phyloP scores from a whole-genome alignment of 1,139 yeast genomes.

The Geotrichum carabidarum region DNA sequence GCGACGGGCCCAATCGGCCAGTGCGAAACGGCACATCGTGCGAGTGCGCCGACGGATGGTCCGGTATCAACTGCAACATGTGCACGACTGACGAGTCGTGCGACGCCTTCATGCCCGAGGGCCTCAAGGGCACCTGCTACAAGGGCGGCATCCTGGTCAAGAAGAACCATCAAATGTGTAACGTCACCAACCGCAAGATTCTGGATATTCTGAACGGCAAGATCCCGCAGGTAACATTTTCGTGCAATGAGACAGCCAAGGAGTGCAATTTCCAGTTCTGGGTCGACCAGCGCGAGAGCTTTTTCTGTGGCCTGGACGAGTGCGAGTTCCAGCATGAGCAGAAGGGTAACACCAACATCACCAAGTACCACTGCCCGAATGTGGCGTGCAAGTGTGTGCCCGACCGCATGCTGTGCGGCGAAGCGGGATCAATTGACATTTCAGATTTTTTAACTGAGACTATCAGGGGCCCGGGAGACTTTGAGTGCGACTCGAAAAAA shows the following conservation, averaged over 20 bases:
- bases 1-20: constrained; percentile 61
- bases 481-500: constrained; percentile 63
- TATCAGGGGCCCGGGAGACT: constrained; percentile 89
- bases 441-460: constrained; percentile 89
- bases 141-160: constrained; percentile 81
- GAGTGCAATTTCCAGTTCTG: constrained; percentile 88
- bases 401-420: constrained; percentile 89
- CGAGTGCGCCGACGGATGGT: constrained; percentile 80
- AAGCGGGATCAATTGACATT: constrained; percentile 87
- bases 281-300: constrained; percentile 86
- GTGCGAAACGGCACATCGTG: constrained; percentile 55
- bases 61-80: constrained; percentile 83
- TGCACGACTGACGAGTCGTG: constrained; percentile 72
- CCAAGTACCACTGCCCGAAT: constrained; percentile 71
- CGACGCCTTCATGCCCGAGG: constrained; percentile 84
- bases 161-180: constrained; percentile 83
- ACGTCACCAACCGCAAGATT: constrained; percentile 82
- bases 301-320: constrained; percentile 72
- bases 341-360: constrained; percentile 47
- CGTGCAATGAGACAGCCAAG: constrained; percentile 62
- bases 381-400: constrained; percentile 85
- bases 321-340: constrained; percentile 69
- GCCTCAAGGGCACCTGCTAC: constrained; percentile 82
- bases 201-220: constrained; percentile 71
- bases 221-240: constrained; percentile 86